Percentiles rank a stretch among this genome's conserved stretches.
Conservation (phyloP, 2,329 filamentous ascomycete species). For the Coniella vitis region DNA sequence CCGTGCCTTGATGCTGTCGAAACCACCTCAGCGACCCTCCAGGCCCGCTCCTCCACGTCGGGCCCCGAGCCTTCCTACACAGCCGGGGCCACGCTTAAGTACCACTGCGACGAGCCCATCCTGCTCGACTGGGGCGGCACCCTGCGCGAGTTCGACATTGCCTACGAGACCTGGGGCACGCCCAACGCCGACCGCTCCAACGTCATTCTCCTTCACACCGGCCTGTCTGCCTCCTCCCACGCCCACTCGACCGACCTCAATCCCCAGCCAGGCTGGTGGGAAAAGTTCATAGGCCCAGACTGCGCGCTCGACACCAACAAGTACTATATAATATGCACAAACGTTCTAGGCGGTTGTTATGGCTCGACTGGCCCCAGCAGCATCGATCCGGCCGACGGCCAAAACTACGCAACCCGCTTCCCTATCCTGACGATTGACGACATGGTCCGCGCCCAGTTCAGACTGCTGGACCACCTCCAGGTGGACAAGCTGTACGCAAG, state of each 20-base stretch:
- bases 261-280: constrained; percentile 93
- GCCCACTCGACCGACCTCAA: constrained; percentile 87
- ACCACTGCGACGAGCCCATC: constrained; percentile 66
- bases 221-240: constrained; percentile 93
- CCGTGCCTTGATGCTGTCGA: constrained; percentile 85
- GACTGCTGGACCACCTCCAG: constrained; percentile 71
- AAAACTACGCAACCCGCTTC: constrained; percentile 88
- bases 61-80: constrained; percentile 95
- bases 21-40: constrained; percentile 66
- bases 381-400: constrained; percentile 79
- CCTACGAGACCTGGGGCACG: constrained; percentile 87
- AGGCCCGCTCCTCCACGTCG: constrained; percentile 55
- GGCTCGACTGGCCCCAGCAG: constrained; percentile 88
- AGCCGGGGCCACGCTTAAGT: constrained; percentile 73
- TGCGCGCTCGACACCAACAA: constrained; percentile 81
- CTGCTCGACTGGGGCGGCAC: constrained; percentile 92
- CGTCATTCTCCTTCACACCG: constrained; percentile 86
- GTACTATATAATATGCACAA: constrained; percentile 92
- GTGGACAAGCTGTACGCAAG: constrained; percentile 80
- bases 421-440: constrained; percentile 94
- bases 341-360: constrained; percentile 92
- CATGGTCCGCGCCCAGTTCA: constrained; percentile 95
- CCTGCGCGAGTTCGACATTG: constrained; percentile 81
- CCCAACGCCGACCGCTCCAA: constrained; percentile 78
- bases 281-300: constrained; percentile 91